These are phyloP conservation scores for Hymenotorrendiella dingleyae DNA, from an alignment of 2,329 filamentous ascomycete genomes.

Conservation along the genomic window DNA sequence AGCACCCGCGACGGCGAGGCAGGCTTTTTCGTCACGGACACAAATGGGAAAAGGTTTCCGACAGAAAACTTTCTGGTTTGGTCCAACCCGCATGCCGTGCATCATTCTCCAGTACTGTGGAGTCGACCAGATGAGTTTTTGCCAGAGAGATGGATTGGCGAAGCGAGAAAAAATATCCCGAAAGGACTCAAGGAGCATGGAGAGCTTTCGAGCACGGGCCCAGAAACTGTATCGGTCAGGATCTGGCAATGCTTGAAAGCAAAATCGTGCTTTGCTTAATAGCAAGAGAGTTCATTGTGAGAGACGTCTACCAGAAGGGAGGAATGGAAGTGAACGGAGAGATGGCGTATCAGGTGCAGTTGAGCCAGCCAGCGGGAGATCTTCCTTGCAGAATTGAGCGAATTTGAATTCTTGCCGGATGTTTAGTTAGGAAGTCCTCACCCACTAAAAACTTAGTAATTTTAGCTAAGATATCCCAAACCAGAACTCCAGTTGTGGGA, in stretches of 20 bases:
- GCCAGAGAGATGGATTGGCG: conserved; percentile 39
- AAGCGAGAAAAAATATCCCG: conserved; percentile 28
- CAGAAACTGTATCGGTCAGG: conserved; percentile 50
- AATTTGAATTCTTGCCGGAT: too few species aligned
- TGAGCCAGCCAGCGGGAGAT: not conserved
- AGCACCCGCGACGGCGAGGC: conserved; percentile 3
- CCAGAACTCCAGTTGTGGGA: too few species aligned
- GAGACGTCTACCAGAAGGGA: conserved; percentile 28
- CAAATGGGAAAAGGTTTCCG: not conserved
- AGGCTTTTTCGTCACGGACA: not conserved
- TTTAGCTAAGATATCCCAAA: too few species aligned
- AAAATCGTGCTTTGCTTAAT: conserved; percentile 41
- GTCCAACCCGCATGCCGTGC: conserved; percentile 14
- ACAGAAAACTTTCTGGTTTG: conserved; percentile 4
- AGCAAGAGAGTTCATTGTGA: conserved; percentile 43
- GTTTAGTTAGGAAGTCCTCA: too few species aligned
- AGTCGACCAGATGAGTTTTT: conserved; percentile 37
- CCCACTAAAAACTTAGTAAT: too few species aligned
- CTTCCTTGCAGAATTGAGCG: not conserved
- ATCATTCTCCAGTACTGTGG: conserved; percentile 36
- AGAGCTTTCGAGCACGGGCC: conserved; percentile 48
- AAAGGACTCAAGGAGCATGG: conserved; percentile 43
- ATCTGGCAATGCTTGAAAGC: conserved; percentile 44
- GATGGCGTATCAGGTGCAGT: conserved; percentile 17
- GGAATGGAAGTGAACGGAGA: conserved; percentile 2